Evolutionary conservation across 768 basidiomycete species (phyloP), one percentile per base, ranked within the genome.

Genomic region (Panaeolus papilionaceus): DNA sequence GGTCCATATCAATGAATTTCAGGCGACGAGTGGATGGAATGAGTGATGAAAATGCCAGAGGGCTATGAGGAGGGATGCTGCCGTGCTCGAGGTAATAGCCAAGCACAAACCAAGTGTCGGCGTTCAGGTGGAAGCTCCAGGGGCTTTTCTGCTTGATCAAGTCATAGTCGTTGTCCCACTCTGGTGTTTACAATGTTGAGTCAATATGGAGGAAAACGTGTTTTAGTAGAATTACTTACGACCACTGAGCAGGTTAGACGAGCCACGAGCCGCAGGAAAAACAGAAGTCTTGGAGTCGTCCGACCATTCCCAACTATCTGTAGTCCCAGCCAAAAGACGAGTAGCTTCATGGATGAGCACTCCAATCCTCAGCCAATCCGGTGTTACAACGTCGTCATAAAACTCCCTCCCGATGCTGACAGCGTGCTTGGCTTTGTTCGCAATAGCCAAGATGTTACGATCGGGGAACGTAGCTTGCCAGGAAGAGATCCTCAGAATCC

Each of bases 1-100:
- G n/a, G 20, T 51, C 47, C 2, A 51, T 23, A 23, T 51, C 47
- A 26, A 51, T 3, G 47, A 51, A 51, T 26, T 51, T 20, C 20
- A 51, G 47, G 45, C 65, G 65, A 66, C 47, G 47, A 51, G 47
- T 51, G 6, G 47, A 23, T 51, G 47, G 47, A 7, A 18, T 23
- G 12, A 18, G 26, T 8, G 47, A 26, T 9, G 47, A 44, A 33
- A 33, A 33, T 33, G 33, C 33, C 42, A 16, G 14, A 1, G 42
- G 47, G 26, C 23, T 51, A 12, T 51, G 47, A 26, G 47, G 47
- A 51, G 47, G 47, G n/a, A 51, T 28, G 47, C n/a, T 51, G 47
- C 20, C 20, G 12, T 51, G 26, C 26, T 51, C 47, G 47, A 51
- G 47, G 8, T 51, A 26, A 51, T 51, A 51, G 20, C 47, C 47